Percentiles rank a stretch among this genome's conserved stretches.
phyloP scores from a whole-genome alignment of 768 basidiomycete species.

The Leccinum incarnatum region DNA sequence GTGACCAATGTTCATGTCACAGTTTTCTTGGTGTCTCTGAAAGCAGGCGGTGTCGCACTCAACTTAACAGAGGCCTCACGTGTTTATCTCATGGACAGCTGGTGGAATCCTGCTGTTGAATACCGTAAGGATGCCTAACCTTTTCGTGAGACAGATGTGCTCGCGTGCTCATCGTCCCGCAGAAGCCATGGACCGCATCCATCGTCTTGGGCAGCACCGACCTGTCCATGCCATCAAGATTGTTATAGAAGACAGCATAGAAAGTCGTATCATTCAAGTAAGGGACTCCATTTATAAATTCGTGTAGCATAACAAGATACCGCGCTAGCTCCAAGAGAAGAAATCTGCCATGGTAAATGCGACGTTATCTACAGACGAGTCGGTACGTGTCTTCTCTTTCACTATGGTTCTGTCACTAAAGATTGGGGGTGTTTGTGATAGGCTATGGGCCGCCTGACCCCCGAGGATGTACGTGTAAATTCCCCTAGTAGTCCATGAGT shows the following conservation, averaged over 20 bases:
- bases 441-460: conserved; percentile 93
- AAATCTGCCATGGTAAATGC: conserved; percentile 95
- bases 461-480: conserved; percentile 59
- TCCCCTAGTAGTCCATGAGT: neutral
- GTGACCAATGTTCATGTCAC: conserved; percentile 93
- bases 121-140: conserved; percentile 54
- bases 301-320: neutral
- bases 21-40: conserved; percentile 95
- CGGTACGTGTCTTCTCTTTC: conserved; percentile 41
- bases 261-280: conserved; percentile 89
- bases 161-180: conserved; percentile 17
- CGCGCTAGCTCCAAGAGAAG: conserved; percentile 84
- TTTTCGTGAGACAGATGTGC: neutral
- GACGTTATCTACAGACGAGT: conserved; percentile 78
- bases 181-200: conserved; percentile 98
- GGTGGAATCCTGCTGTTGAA: conserved; percentile 98
- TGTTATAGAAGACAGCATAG: conserved; percentile 94
- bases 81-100: conserved; percentile 95
- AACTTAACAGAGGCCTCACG: conserved; percentile 90
- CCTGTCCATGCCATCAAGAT: conserved; percentile 93
- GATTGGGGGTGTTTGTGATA: conserved; percentile 24
- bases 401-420: conserved; percentile 9
- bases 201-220: conserved; percentile 91
- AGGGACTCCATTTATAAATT: conserved; percentile 8
- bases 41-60: conserved; percentile 92